Evolutionary conservation across 1,284 basidiomycete species (phyloP).

Genomic region (Trametes pubescens): DNA sequence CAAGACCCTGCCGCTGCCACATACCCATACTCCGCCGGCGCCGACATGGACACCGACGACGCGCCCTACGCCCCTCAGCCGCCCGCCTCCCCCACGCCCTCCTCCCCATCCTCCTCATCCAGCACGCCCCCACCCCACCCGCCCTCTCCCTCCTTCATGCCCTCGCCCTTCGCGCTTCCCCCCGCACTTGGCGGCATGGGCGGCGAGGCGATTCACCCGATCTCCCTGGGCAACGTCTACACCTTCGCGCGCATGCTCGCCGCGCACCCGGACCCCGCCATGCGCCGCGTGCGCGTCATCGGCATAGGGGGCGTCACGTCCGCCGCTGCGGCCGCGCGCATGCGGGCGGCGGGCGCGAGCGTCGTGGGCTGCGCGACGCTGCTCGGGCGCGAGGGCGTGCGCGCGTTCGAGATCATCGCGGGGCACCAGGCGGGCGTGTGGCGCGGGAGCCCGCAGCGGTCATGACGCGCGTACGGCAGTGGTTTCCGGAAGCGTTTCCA

Average conservation of each 20-base stretch:
- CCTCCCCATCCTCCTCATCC: conserved; percentile 21
- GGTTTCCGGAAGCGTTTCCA: not conserved
- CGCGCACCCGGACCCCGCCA: conserved; percentile 47
- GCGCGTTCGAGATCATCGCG: conserved; percentile 59
- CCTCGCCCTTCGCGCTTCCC: conserved; percentile 60
- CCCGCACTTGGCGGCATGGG: conserved; percentile 74
- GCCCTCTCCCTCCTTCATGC: conserved; percentile 18
- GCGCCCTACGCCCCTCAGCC: conserved; percentile 9
- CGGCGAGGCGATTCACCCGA: conserved; percentile 76
- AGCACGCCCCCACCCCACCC: conserved; percentile 21
- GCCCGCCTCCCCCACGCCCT: conserved; percentile 9
- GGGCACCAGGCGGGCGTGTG: conserved; percentile 12
- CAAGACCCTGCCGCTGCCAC: conserved; percentile 11
- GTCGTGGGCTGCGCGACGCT: conserved; percentile 80
- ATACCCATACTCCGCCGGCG: not conserved
- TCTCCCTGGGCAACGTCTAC: conserved; percentile 78
- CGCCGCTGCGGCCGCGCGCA: conserved; percentile 62
- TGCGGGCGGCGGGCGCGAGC: conserved; percentile 73
- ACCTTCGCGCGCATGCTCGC: conserved; percentile 63
- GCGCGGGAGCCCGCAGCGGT: not conserved
- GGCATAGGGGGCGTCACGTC: conserved; percentile 83
- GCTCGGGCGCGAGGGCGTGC: conserved; percentile 70
- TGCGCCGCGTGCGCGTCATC: conserved; percentile 65
- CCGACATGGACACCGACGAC: conserved; percentile 26
- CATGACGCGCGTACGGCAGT: not conserved